Evolutionary conservation across 768 basidiomycete species (phyloP).

Genomic region (Trametes cingulata): DNA sequence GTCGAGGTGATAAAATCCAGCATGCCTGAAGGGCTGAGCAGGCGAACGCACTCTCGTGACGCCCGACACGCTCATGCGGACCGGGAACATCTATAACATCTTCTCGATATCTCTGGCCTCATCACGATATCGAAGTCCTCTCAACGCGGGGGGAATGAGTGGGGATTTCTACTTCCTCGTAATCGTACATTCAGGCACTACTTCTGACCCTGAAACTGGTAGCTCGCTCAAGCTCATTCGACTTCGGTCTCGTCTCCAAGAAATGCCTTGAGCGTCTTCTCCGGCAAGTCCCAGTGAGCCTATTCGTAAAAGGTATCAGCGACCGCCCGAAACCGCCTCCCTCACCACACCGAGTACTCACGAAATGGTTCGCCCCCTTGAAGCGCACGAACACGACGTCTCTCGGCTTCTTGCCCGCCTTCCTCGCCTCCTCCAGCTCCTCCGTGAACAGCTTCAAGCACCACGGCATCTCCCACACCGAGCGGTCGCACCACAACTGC

Average conservation of each 20-base stretch:
- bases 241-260: not conserved
- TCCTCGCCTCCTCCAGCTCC: conserved; percentile 11
- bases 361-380: conserved; percentile 15
- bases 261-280: conserved; percentile 1
- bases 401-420: not conserved
- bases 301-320: not conserved
- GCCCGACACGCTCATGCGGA: no score
- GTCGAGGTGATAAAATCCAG: no score
- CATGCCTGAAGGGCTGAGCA: no score
- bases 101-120: no score
- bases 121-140: no score
- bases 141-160: no score
- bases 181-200: no score
- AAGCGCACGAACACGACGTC: conserved; percentile 3
- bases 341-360: not conserved
- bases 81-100: no score
- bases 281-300: conserved; percentile 8
- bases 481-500: not conserved
- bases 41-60: no score
- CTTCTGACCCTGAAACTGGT: no score
- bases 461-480: conserved; percentile 14
- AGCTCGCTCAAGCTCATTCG: no score
- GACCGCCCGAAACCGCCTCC: not conserved
- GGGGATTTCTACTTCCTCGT: no score
- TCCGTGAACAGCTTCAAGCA: not conserved